Conservation (phyloP, 768 basidiomycete species). For the Tricholoma bakamatsutake region DNA sequence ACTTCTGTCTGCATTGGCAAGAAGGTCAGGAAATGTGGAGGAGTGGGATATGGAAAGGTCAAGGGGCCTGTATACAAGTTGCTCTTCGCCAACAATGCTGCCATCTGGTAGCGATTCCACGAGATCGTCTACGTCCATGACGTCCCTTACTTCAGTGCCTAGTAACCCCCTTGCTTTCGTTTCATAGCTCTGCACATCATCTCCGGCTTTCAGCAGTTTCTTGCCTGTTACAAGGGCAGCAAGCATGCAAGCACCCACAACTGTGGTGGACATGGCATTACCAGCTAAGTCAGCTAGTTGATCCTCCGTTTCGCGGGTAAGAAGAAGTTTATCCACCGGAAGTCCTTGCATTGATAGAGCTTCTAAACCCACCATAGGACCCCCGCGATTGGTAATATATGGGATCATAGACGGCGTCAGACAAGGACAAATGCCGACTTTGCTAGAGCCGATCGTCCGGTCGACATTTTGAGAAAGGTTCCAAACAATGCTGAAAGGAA, state of each 20-base stretch:
- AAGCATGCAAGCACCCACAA: conserved; percentile 86
- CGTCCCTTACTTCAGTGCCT: conserved; percentile 26
- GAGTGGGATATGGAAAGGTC: conserved; percentile 56
- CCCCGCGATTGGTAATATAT: conserved; percentile 92
- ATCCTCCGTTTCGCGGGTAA: conserved; percentile 91
- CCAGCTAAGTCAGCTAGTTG: conserved; percentile 92
- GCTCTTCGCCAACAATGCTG: conserved; percentile 67
- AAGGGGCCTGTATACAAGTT: conserved; percentile 55
- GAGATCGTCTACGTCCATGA: conserved; percentile 44
- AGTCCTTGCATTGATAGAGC: conserved; percentile 93
- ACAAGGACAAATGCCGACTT: conserved; percentile 84
- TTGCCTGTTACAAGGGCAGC: conserved; percentile 69
- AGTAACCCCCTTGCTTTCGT: conserved; percentile 41
- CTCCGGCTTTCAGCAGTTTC: conserved; percentile 60
- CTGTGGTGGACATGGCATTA: conserved; percentile 97
- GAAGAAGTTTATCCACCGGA: conserved; percentile 83
- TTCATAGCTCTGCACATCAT: conserved; percentile 65
- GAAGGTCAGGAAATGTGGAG: conserved; percentile 45
- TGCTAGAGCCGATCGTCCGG: conserved; percentile 75
- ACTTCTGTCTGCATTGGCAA: conserved; percentile 61
- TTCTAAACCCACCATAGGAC: conserved; percentile 91
- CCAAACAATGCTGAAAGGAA: conserved; percentile 80
- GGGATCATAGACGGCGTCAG: conserved; percentile 97
- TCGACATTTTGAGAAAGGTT: conserved; percentile 97
- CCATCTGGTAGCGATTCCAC: conserved; percentile 27